Evolutionary conservation across 129 eudicot species (phyloP).

Genomic region (Flaveria brownii): DNA sequence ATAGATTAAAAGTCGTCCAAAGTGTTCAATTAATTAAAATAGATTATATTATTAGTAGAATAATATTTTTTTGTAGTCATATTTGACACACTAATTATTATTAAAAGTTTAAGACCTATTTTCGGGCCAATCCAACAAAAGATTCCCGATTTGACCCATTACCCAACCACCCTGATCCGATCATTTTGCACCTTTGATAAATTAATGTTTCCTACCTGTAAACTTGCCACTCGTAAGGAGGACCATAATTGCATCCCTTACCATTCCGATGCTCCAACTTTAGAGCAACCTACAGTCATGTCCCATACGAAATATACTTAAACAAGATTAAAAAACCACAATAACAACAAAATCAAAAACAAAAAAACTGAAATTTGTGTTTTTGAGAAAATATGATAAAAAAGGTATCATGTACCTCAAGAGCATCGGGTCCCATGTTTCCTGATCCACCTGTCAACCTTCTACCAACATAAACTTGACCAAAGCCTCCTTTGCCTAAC

Average conservation of each 20-base stretch:
- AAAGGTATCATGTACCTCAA: conserved; percentile 48
- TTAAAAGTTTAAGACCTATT: not conserved
- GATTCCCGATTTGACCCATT: not conserved
- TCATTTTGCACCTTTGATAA: not conserved
- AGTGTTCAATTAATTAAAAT: not conserved
- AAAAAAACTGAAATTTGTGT: not conserved
- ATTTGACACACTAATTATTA: not conserved
- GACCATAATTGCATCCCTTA: conserved; percentile 87
- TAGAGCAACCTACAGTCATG: conserved; percentile 61
- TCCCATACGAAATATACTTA: not conserved
- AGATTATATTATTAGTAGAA: not conserved
- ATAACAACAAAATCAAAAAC: not conserved
- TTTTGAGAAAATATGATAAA: not conserved
- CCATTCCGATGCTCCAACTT: conserved; percentile 87
- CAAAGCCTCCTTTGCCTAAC: conserved; percentile 93
- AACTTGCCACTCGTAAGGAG: conserved; percentile 93
- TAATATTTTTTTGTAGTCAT: not conserved
- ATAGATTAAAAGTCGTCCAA: not conserved
- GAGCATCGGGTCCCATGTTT: conserved; percentile 62
- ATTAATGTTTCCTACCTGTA: conserved; percentile 50
- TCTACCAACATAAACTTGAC: conserved; percentile 89
- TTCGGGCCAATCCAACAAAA: conserved; percentile 7
- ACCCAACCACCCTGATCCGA: not conserved
- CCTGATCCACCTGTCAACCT: conserved; percentile 58
- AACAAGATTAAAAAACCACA: not conserved